phyloP scores from a whole-genome alignment of 2,329 filamentous ascomycete species.

The Leptosphaerulina australis region DNA sequence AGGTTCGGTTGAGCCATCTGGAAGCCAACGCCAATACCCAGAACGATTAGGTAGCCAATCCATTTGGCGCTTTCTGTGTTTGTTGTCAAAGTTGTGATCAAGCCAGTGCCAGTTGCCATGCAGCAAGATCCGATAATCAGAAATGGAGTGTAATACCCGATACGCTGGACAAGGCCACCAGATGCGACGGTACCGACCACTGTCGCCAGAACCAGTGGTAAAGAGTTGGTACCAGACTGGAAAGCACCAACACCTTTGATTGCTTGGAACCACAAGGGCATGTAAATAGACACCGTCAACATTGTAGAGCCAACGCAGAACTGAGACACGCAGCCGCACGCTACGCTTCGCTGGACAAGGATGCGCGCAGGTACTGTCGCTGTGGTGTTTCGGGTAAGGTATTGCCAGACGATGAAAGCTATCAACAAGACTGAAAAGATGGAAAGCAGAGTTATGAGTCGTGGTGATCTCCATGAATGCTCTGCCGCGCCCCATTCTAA shows the following conservation, averaged over 20 bases:
- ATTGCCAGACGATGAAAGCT: constrained; percentile 49
- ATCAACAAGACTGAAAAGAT: constrained; percentile 49
- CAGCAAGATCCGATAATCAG: constrained; percentile 50
- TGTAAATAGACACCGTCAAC: constrained; percentile 49
- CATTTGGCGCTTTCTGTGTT: constrained; percentile 40
- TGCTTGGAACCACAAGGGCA: constrained; percentile 56
- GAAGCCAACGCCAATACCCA: constrained; percentile 50
- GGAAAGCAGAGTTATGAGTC: constrained; percentile 52
- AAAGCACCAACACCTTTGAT: constrained; percentile 53
- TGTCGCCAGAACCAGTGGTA: constrained; percentile 53
- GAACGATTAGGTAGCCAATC: constrained; percentile 41
- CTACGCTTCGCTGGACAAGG: constrained; percentile 51
- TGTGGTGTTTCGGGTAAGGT: constrained; percentile 46
- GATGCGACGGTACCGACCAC: constrained; percentile 51
- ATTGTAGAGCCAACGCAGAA: constrained; percentile 51
- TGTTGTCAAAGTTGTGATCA: constrained; percentile 51
- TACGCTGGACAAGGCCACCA: constrained; percentile 47
- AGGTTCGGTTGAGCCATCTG: constrained; percentile 54
- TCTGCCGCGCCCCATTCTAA: constrained; percentile 56
- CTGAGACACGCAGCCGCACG: constrained; percentile 47
- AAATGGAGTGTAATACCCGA: constrained; percentile 58
- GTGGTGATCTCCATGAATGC: constrained; percentile 51
- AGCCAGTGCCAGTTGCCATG: constrained; percentile 53
- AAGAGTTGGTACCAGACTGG: constrained; percentile 53
- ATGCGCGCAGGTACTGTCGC: constrained; percentile 54